phyloP scores from a whole-genome alignment of 2,329 filamentous ascomycete species.

The Fonsecaea erecta region DNA sequence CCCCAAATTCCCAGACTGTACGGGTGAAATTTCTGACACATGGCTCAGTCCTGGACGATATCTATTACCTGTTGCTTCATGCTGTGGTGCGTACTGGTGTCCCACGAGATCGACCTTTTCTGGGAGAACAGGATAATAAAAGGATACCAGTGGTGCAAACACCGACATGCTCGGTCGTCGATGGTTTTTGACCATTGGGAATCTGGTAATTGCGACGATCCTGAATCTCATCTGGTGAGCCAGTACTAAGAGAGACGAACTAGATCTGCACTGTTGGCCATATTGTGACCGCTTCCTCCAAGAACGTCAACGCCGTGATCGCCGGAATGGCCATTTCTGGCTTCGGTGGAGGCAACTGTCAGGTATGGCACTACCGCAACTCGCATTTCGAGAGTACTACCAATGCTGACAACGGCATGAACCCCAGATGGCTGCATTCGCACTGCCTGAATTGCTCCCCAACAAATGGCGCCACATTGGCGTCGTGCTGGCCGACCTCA shows the following conservation, averaged over 20 bases:
- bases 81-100: slow-evolving; percentile 17
- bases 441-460: slow-evolving; percentile 46
- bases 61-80: slow-evolving; percentile 25
- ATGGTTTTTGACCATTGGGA: slow-evolving; percentile 53
- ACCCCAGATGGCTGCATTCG: slow-evolving; percentile 51
- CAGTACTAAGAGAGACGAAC: not conserved
- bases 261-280: slow-evolving; percentile 46
- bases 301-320: slow-evolving; percentile 47
- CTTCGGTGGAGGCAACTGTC: slow-evolving; percentile 53
- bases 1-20: not conserved
- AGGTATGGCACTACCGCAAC: slow-evolving; percentile 35
- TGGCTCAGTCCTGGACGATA: slow-evolving; percentile 17
- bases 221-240: not conserved
- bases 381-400: not conserved
- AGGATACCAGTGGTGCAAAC: slow-evolving; percentile 40
- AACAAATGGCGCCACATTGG: slow-evolving; percentile 56
- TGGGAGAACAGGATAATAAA: not conserved
- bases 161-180: slow-evolving; percentile 55
- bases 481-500: slow-evolving; percentile 51
- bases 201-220: slow-evolving; percentile 40
- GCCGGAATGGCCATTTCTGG: slow-evolving; percentile 50
- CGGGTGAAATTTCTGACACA: not conserved
- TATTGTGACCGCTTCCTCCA: slow-evolving; percentile 48
- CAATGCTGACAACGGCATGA: not conserved
- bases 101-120: not conserved